Evolutionary conservation across 306 rosid genomes (phyloP).

Genomic region (Ormosia emarginata): DNA sequence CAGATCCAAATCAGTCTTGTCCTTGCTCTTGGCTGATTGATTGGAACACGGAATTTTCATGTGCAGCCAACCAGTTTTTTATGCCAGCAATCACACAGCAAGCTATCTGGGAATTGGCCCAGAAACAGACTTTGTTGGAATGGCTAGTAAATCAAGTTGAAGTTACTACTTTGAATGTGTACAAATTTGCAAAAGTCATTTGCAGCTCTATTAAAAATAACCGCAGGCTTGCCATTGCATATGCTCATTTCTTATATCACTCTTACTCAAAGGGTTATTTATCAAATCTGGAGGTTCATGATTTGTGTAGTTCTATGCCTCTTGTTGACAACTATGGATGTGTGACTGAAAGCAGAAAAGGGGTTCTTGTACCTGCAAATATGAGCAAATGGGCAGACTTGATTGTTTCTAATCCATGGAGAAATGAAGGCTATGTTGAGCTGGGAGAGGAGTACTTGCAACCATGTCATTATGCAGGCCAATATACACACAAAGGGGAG

Average conservation of each 20-base stretch:
- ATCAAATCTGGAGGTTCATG: neutral
- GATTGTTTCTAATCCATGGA: slow-evolving; percentile 65
- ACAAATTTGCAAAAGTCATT: slow-evolving; percentile 32
- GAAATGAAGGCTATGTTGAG: slow-evolving; percentile 46
- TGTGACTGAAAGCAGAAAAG: neutral
- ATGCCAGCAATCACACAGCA: slow-evolving; percentile 43
- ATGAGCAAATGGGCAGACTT: slow-evolving; percentile 66
- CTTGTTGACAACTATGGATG: slow-evolving; percentile 57
- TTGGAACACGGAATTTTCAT: slow-evolving; percentile 43
- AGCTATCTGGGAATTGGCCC: slow-evolving; percentile 16
- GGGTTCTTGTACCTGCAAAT: slow-evolving; percentile 64
- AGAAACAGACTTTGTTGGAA: slow-evolving; percentile 13
- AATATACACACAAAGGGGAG: neutral
- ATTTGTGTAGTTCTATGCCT: slow-evolving; percentile 42
- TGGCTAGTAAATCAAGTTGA: slow-evolving; percentile 39
- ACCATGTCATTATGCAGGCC: slow-evolving; percentile 33
- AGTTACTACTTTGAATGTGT: neutral
- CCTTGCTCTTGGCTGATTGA: slow-evolving; percentile 52
- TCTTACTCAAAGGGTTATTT: slow-evolving; percentile 23
- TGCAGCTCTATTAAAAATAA: neutral
- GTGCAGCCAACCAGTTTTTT: slow-evolving; percentile 18
- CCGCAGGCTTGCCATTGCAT: slow-evolving; percentile 28
- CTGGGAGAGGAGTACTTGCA: slow-evolving; percentile 48
- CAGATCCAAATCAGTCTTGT: neutral
- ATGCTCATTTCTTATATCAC: slow-evolving; percentile 58